phyloP scores from a whole-genome alignment of 2,329 filamentous ascomycete genomes.

The Zymoseptoria ardabiliae region DNA sequence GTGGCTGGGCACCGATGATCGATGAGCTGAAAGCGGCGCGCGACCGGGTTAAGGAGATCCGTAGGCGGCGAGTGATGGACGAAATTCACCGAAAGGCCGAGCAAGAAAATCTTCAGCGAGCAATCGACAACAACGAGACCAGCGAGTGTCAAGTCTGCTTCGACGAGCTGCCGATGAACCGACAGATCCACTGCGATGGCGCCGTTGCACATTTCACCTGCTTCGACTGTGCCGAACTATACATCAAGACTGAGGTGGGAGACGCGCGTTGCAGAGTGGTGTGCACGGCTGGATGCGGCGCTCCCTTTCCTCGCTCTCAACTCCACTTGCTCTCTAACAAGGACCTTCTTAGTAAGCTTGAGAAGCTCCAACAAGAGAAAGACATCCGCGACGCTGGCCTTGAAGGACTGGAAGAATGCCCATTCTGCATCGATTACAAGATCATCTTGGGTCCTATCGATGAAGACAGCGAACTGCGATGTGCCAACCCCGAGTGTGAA shows the following conservation, averaged over 20 bases:
- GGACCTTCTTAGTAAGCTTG: slow-evolving; percentile 54
- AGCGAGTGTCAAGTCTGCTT: slow-evolving; percentile 63
- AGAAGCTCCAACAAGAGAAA: slow-evolving; percentile 63
- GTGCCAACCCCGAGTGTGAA: slow-evolving; percentile 58
- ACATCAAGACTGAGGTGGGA: slow-evolving; percentile 63
- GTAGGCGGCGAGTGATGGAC: slow-evolving; percentile 15
- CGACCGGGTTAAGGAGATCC: slow-evolving; percentile 15
- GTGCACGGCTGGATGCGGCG: slow-evolving; percentile 61
- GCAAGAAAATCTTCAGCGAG: slow-evolving; percentile 29
- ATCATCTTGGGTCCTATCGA: slow-evolving; percentile 63
- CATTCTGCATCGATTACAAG: slow-evolving; percentile 69
- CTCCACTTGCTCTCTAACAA: slow-evolving; percentile 52
- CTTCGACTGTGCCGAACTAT: slow-evolving; percentile 54
- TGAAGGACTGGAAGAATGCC: slow-evolving; percentile 66
- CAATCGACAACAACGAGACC: slow-evolving; percentile 42
- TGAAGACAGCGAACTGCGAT: slow-evolving; percentile 65
- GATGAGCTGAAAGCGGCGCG: slow-evolving; percentile 31
- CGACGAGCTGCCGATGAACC: slow-evolving; percentile 56
- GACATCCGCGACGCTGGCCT: slow-evolving; percentile 62
- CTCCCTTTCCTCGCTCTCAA: slow-evolving; percentile 51
- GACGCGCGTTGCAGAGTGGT: slow-evolving; percentile 58
- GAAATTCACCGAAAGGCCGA: slow-evolving; percentile 25
- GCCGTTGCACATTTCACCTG: slow-evolving; percentile 61
- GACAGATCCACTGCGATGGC: slow-evolving; percentile 61
- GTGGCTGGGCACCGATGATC: slow-evolving; percentile 16